Base-by-base conservation (phyloP, 768 basidiomycete species). In the Rubroboletus pulcherrimus region DNA sequence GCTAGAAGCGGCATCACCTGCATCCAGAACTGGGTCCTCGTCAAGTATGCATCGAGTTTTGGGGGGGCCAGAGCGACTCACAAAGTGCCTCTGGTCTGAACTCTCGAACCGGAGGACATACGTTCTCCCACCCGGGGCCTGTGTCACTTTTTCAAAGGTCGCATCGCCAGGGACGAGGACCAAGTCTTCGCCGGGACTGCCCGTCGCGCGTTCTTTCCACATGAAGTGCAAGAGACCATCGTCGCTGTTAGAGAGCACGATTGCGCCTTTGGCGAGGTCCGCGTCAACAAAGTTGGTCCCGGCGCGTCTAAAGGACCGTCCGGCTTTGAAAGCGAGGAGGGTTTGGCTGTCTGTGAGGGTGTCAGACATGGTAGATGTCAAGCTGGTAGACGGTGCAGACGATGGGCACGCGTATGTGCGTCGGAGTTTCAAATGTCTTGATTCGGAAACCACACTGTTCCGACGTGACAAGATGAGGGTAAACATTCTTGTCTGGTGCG, bases 61-160 rank as follows among this genome's bases (percentile, higher is more conserved):
- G 2, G 24, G 4, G 24, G 38, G 5, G 1, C 34, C 7, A 30
- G 37, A n/a, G n/a, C 26, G 17, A 77, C 85, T 71, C 66, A 95
- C 93, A 70, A 97, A 96, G 70, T 94, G 89, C 58, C 85, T 83
- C 66, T 92, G 89, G 68, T 92, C 82, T 14, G 93, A 95, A 21
- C 90, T 93, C 0, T 88, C 86, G 75, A 97, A 96, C 73, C 90
- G 92, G 69, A 96, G 86, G 58, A 95, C 90, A 63, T 90, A 92
- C 5, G 87, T 84, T 57, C 92, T 77, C 7, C 89, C 91, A 33
- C 76, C 76, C 0, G 74, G 66, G 10, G 87, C 81, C 64, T 91
- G 83, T 2, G 80, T 57, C 10, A 95, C 87, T 70, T 85, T 87
- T 62, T 78, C 78, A 66, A 97, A 92, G 1, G 78, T 81, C 4